Percentiles rank a stretch among this genome's conserved stretches.
Conservation (phyloP, 176 grass and related monocot species). For the Rhynchospora breviuscula region DNA sequence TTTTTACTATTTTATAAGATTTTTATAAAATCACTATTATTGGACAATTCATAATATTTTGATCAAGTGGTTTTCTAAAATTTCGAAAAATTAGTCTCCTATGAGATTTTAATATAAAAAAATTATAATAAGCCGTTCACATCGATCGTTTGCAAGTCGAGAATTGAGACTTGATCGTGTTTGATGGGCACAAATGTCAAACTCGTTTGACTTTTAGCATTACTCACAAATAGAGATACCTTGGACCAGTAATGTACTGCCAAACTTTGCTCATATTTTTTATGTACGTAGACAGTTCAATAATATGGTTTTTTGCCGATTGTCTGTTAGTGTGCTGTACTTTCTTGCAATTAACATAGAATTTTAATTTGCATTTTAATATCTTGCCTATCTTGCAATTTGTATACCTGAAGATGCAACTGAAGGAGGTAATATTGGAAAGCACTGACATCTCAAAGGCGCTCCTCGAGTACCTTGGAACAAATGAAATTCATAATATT, state of each 20-base stretch:
- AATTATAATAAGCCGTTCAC: too few species aligned
- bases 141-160: too few species aligned
- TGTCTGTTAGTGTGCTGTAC: neutral
- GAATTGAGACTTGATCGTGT: too few species aligned
- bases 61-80: too few species aligned
- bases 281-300: neutral
- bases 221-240: neutral
- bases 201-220: too few species aligned
- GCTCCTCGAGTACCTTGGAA: constrained; percentile 51
- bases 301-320: neutral
- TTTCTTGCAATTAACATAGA: neutral
- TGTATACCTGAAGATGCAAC: constrained; percentile 47
- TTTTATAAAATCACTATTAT: too few species aligned
- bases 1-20: too few species aligned
- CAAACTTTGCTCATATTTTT: neutral
- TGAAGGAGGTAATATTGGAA: constrained; percentile 81
- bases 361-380: constrained; percentile 2
- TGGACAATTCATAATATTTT: too few species aligned
- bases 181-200: too few species aligned
- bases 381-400: neutral
- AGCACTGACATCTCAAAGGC: constrained; percentile 59
- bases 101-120: too few species aligned
- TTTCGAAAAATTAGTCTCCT: too few species aligned
- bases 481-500: constrained; percentile 44
- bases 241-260: neutral